Base-by-base conservation (phyloP, 192 early-diverging fungal species). In the Coemansia reversa region DNA sequence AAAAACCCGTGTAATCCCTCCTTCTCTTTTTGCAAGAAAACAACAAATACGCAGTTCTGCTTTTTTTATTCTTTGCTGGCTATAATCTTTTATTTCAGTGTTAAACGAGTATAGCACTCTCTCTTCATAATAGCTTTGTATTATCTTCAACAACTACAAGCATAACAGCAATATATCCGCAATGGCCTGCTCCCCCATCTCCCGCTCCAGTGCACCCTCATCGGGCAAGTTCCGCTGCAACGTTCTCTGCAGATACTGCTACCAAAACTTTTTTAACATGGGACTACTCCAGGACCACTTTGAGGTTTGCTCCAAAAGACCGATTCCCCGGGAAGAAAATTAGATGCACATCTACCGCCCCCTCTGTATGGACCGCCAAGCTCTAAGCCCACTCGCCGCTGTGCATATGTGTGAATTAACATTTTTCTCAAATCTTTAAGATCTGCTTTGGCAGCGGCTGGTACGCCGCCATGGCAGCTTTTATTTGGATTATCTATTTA, bases 201-300 rank as follows among this genome's bases (percentile, higher is more conserved):
- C 69, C 9, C 24, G 60, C 52, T 32, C 69, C 28, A 63, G 60
- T 27, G 28, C 47, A 4, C 29, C 74, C n/a, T 77, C 75, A 2
- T 71, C 65, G 6, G 45, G 62, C 32, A 60, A 63, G 49, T 77
- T 72, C 58, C 56, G 69, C 55, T 77, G 75, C 62, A 33, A 77
- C 12, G 63, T 65, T 20, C 54, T 77, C 16, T 77, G 75, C 62
- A 61, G 52, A 9, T 60, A 67, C 61, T 77, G 75, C 54, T 67
- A 66, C 35, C 60, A 60, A 32, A 56, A 71, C 42, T 77, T 58
- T 42, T 51, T 51, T 49, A 58, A 51, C 14, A 61, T 77, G 14
- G 22, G 58, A 1, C 35, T 39, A 25, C 65, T 77, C 12, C 50
- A 63, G 48, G 75, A 77, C 5, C 75, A 77, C 19, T 67, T 77